Conservation (phyloP, 257 asterid genomes). For the Scutellaria minor region DNA sequence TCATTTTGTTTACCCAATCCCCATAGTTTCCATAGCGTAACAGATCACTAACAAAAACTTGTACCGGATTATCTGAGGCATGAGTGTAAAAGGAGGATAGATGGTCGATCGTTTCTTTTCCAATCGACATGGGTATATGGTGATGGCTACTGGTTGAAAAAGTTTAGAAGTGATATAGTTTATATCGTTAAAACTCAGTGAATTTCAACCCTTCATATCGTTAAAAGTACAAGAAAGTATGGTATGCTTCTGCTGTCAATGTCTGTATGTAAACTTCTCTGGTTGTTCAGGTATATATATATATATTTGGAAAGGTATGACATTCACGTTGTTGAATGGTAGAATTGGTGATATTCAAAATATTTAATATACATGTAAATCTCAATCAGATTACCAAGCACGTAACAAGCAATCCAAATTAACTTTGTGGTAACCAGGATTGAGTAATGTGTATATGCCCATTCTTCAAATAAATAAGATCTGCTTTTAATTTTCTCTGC, state of each 20-base stretch:
- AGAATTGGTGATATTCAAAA: neutral
- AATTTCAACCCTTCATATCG: conserved; percentile 4
- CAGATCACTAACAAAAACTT: no score
- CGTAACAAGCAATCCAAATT: conserved; percentile 9
- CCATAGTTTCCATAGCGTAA: no score
- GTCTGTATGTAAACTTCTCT: conserved; percentile 1
- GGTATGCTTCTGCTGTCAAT: neutral
- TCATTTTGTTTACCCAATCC: no score
- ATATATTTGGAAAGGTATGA: neutral
- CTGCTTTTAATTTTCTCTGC: conserved; percentile 1
- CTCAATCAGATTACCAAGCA: conserved; percentile 6
- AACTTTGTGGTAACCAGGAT: conserved; percentile 7
- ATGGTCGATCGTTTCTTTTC: no score
- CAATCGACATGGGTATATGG: no score
- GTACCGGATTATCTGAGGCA: no score
- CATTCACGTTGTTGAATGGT: conserved; percentile 9
- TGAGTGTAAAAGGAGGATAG: no score
- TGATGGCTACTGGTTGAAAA: no score
- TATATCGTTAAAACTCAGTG: no score
- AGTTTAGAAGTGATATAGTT: no score
- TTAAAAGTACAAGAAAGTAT: neutral
- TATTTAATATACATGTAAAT: conserved; percentile 13
- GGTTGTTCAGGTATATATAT: neutral
- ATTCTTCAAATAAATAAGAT: conserved; percentile 9
- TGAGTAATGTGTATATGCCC: neutral